These are phyloP conservation scores for Pythium diclinum DNA, from an alignment of 352 stramenopile genomes.

Conservation along the genomic window DNA sequence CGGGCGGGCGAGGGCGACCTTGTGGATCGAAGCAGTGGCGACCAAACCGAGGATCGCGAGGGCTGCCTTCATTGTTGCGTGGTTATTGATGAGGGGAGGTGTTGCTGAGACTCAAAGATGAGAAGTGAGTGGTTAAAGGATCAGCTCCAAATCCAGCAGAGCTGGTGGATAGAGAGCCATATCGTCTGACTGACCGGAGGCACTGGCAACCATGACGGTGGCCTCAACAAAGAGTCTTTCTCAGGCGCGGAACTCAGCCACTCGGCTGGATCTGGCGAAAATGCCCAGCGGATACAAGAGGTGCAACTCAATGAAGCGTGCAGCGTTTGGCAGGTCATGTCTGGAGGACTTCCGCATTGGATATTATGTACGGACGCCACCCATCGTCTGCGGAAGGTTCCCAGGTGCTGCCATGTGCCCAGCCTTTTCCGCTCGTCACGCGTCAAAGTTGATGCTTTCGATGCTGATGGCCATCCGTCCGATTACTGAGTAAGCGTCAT, in stretches of 20 bases:
- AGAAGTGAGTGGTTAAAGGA: neutral
- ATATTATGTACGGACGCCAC: constrained; percentile 1
- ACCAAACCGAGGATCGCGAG: neutral
- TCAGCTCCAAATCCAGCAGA: neutral
- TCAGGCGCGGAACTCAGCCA: neutral
- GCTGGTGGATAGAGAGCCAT: neutral
- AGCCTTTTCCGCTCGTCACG: constrained; percentile 1
- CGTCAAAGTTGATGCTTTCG: neutral
- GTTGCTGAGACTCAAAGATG: neutral
- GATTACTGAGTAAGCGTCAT: neutral
- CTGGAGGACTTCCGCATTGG: neutral
- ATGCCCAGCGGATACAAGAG: constrained; percentile 5
- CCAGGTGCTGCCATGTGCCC: neutral
- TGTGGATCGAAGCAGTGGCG: neutral
- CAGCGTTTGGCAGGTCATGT: neutral
- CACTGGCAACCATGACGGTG: neutral
- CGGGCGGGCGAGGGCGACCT: constrained; percentile 3
- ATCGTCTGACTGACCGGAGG: neutral
- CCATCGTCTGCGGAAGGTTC: constrained; percentile 2
- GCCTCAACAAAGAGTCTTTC: neutral
- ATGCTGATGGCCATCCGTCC: neutral
- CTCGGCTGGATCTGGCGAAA: neutral
- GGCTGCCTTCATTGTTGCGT: neutral
- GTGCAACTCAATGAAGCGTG: neutral
- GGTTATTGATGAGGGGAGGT: neutral